Evolutionary conservation across 1,284 basidiomycete genomes (phyloP), one percentile per base, ranked within the genome.

Genomic region (Rhodotorula sp.): DNA sequence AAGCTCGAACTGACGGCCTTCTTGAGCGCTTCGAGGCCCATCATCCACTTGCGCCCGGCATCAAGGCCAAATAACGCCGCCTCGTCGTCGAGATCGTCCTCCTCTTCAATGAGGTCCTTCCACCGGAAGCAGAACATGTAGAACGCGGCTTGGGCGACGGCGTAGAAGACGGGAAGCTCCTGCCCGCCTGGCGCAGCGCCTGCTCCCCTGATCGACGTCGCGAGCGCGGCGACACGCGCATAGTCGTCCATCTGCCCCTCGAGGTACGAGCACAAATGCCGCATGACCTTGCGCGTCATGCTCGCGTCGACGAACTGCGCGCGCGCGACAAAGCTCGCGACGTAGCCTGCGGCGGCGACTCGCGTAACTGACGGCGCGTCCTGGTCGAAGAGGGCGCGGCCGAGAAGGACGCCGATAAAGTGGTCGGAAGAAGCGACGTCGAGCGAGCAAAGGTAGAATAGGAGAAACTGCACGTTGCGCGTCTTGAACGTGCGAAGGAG

Each of bases 101-200:
- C 83, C 62, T 81, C 79, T 54, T 83, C 83, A 37, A 90, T 82
- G 50, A 98, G 83, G 78, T 95, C 94, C 72, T 92, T 84, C 96
- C 95, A 99, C 29, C 96, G 86, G 84, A 99, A 99, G 82, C 97
- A 99, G 82, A 99, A 99, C 74, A 99, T 94, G 78, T 99, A 87
- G 81, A 99, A 97, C 12, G 94, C 87, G 0, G 95, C 91, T 80
- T 99, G 97, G 1, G 89, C 85, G 44, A 97, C 90, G 10, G 96
- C 94, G 81, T 98, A 99, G 81, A 97, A 98, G 36, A 96, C 87
- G 41, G 85, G 86, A 21, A 76, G 65, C 50, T 77, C 71, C 25
- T 69, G 61, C 6, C 68, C 70, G 8, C 41, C 55, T 10, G 39
- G 5, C 0, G 54, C 60, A 3, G 37, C 19, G n/a, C 36, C 50